Conservation (phyloP, 352 stramenopile species). For the Blastocystis sp. region DNA sequence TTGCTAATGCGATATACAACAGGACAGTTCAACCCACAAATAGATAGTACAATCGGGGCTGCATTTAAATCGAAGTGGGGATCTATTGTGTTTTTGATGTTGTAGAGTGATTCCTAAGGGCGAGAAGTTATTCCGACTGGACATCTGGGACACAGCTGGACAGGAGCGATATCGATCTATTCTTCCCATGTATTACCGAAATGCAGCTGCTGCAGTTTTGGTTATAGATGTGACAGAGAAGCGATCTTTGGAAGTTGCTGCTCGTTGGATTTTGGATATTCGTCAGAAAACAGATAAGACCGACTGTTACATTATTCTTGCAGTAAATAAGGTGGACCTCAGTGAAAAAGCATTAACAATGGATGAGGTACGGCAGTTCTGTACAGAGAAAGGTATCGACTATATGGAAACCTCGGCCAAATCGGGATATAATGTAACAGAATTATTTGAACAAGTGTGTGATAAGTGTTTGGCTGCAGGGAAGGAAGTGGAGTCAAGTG, state of each 20-base stretch:
- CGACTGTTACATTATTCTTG: slow-evolving; percentile 64
- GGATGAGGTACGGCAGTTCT: background rate
- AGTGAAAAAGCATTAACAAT: background rate
- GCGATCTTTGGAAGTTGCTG: slow-evolving; percentile 77
- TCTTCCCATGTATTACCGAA: slow-evolving; percentile 83
- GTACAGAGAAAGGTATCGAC: slow-evolving; percentile 28
- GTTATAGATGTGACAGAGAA: slow-evolving; percentile 80
- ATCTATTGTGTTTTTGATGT: background rate
- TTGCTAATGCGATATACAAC: slow-evolving; percentile 52
- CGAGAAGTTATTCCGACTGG: slow-evolving; percentile 3
- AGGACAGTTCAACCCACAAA: slow-evolving; percentile 20
- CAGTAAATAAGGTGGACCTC: slow-evolving; percentile 60
- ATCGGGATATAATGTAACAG: slow-evolving; percentile 31
- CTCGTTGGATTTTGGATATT: slow-evolving; percentile 65
- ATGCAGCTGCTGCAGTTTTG: slow-evolving; percentile 81
- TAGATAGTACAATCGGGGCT: slow-evolving; percentile 59
- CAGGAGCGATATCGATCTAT: slow-evolving; percentile 67
- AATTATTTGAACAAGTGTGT: slow-evolving; percentile 51
- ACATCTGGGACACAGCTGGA: slow-evolving; percentile 66
- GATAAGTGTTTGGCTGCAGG: background rate
- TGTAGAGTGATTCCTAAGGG: background rate
- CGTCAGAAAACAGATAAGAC: slow-evolving; percentile 25
- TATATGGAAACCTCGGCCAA: slow-evolving; percentile 49
- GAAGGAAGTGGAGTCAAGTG: background rate
- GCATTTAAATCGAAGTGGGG: slow-evolving; percentile 61